phyloP scores from a whole-genome alignment of 176 grass and related monocot species.

The Secale cereale region DNA sequence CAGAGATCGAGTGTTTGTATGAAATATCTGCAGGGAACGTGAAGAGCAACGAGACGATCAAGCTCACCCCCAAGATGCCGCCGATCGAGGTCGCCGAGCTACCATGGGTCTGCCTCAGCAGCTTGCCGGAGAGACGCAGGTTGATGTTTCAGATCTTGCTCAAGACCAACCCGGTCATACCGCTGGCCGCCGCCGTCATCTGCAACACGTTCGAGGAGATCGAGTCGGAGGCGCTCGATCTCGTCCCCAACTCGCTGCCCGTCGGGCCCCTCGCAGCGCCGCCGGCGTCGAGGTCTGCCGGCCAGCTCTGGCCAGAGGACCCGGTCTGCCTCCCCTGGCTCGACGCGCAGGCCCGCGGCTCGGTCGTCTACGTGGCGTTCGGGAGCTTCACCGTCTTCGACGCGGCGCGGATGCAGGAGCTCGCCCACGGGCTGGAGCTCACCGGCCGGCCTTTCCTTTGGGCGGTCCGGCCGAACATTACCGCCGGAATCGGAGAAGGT shows the following conservation, averaged over 20 bases:
- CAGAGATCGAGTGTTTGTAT: not conserved
- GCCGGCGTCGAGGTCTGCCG: not conserved
- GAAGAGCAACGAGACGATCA: conserved; percentile 24
- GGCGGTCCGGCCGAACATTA: conserved; percentile 51
- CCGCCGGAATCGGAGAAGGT: not conserved
- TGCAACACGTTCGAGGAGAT: conserved; percentile 68
- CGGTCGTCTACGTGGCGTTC: conserved; percentile 66
- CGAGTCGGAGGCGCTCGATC: conserved; percentile 31
- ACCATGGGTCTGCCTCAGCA: conserved; percentile 12
- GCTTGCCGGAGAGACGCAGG: not conserved
- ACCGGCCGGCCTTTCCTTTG: conserved; percentile 49
- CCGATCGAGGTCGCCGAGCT: conserved; percentile 11
- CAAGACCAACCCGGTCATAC: not conserved
- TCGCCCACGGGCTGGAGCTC: conserved; percentile 47
- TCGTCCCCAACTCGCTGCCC: conserved; percentile 32
- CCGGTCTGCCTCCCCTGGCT: conserved; percentile 42
- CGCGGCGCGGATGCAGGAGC: conserved; percentile 36
- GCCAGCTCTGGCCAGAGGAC: conserved; percentile 51
- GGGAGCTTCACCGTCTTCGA: conserved; percentile 53
- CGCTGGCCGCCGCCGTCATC: conserved; percentile 20
- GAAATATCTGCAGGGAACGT: conserved; percentile 24
- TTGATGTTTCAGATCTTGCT: not conserved
- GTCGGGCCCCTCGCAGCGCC: conserved; percentile 36
- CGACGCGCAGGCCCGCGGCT: conserved; percentile 34
- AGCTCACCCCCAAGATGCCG: conserved; percentile 27